phyloP scores from a whole-genome alignment of 2,329 filamentous ascomycete species.

The Tolypocladium ophioglossoides region DNA sequence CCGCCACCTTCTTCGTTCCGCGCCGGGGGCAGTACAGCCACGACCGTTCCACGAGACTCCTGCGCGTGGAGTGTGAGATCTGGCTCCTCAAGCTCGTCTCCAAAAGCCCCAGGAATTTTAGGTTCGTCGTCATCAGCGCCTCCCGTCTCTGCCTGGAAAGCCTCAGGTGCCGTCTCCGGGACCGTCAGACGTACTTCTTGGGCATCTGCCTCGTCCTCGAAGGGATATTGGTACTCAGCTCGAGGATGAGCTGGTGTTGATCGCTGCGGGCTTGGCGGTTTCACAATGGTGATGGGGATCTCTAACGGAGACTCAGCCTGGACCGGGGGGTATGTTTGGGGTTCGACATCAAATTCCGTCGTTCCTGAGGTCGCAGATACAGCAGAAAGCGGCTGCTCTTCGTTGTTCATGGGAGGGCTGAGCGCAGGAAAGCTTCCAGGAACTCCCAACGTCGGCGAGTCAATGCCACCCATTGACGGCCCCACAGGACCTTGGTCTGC shows the following conservation, averaged over 20 bases:
- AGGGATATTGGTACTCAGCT: conserved; percentile 39
- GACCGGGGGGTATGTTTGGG: conserved; percentile 46
- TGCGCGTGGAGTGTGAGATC: conserved; percentile 7
- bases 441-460: conserved; percentile 58
- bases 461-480: conserved; percentile 15
- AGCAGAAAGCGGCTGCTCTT: conserved; percentile 46
- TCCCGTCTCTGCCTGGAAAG: conserved; percentile 7
- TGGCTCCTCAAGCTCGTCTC: conserved; percentile 26
- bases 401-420: conserved; percentile 25
- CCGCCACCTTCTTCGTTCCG: conserved; percentile 8
- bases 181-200: conserved; percentile 6
- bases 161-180: conserved; percentile 9
- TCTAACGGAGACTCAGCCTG: conserved; percentile 18
- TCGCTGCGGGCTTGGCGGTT: conserved; percentile 18
- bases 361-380: conserved; percentile 48
- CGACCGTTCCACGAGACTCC: conserved; percentile 29
- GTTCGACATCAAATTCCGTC: conserved; percentile 65
- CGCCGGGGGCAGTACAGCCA: conserved; percentile 37
- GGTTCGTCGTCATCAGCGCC: conserved; percentile 4
- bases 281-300: conserved; percentile 14
- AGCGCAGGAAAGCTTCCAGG: conserved; percentile 49
- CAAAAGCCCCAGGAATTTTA: conserved; percentile 18
- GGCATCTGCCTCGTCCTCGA: conserved; percentile 31
- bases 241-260: conserved; percentile 15
- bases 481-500: conserved; percentile 1